Evolutionary conservation across 2,329 filamentous ascomycete genomes (phyloP), one percentile per base, ranked within the genome.

Genomic region (Microsporum canis): DNA sequence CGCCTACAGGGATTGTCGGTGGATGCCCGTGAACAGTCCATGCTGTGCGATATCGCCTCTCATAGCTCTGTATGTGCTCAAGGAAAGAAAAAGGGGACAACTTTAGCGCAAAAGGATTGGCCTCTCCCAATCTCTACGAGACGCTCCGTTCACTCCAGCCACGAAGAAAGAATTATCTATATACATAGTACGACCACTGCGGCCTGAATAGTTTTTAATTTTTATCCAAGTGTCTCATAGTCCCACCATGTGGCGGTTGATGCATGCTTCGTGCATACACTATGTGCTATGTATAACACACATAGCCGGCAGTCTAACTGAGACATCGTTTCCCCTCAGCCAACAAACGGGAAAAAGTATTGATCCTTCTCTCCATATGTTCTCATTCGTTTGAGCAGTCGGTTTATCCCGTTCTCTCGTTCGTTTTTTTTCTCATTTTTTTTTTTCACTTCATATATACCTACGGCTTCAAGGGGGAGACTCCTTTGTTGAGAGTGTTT

Each of bases 401-500:
- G 51, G 33, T 34, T 36, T 55, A 5, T 55, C 7, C 51, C 51
- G 31, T 23, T 31, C 14, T 51, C 8, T 2, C 41, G 8, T 23
- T 36, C 39, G 39, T 6, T n/a, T 43, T n/a, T 43, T n/a, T 43
- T 23, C 39, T n/a, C 39, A 17, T 43, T n/a, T 43, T 43, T 43
- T 34, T 55, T 31, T 55, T 55, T 55, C 51, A 55, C 31, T n/a
- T 34, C 6, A 12, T 34, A 34, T 36, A 23, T 23, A 23, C 4
- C 17, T 34, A 3, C 27, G 27, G 3, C 14, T 12, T 36, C 31
- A 36, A 33, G 14, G 49, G 12, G 10, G 14, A 14, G 33, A n/a
- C 39, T 43, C 31, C 51, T 55, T 55, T 55, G 51, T 55, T 55
- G 51, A 17, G 51, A 17, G 51, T 55, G 51, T 55, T 55, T 55